A percentile compares a stretch with the other conserved stretches of the same genome.
These are phyloP conservation scores for Apiospora pterosperma DNA, from an alignment of 2,329 filamentous ascomycete species.

Conservation along the genomic window DNA sequence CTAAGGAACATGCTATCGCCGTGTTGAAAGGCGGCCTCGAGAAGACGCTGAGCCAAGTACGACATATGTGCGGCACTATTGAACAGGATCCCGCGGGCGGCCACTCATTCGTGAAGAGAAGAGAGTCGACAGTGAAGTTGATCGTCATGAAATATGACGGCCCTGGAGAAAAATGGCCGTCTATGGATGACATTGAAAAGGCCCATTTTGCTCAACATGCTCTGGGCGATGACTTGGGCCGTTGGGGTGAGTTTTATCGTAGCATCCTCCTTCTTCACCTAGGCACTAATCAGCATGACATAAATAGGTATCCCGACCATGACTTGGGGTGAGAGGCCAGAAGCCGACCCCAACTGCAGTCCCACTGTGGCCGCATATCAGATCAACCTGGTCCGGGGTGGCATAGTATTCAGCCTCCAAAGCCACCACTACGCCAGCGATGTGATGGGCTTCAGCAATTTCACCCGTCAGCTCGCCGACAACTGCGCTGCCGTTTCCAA, in stretches of 20 bases:
- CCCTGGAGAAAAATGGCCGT: slow-evolving; percentile 27
- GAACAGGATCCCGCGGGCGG: slow-evolving; percentile 33
- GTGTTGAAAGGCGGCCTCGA: slow-evolving; percentile 26
- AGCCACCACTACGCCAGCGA: slow-evolving; percentile 41
- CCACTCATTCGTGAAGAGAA: slow-evolving; percentile 33
- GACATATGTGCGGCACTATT: slow-evolving; percentile 36
- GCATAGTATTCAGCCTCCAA: slow-evolving; percentile 38
- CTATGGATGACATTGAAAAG: slow-evolving; percentile 34
- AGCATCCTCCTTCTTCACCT: not conserved
- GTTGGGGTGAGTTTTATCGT: not conserved
- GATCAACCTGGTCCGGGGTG: slow-evolving; percentile 38
- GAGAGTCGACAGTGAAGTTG: slow-evolving; percentile 30
- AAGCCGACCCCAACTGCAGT: slow-evolving; percentile 29
- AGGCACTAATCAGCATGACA: not conserved
- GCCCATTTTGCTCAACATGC: slow-evolving; percentile 28
- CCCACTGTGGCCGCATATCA: slow-evolving; percentile 35
- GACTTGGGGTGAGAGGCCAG: slow-evolving; percentile 36
- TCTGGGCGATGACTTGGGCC: slow-evolving; percentile 24
- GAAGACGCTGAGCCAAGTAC: slow-evolving; percentile 31
- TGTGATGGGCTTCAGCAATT: slow-evolving; percentile 37
- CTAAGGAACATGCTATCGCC: slow-evolving; percentile 4
- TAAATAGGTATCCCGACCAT: slow-evolving; percentile 31
- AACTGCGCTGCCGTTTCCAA: slow-evolving; percentile 34
- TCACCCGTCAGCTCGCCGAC: slow-evolving; percentile 37
- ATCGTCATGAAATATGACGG: slow-evolving; percentile 34